A percentile compares a stretch with the other conserved stretches of the same genome.
Conservation (phyloP, 1,284 basidiomycete genomes). For the Cystobasidium slooffiae region DNA sequence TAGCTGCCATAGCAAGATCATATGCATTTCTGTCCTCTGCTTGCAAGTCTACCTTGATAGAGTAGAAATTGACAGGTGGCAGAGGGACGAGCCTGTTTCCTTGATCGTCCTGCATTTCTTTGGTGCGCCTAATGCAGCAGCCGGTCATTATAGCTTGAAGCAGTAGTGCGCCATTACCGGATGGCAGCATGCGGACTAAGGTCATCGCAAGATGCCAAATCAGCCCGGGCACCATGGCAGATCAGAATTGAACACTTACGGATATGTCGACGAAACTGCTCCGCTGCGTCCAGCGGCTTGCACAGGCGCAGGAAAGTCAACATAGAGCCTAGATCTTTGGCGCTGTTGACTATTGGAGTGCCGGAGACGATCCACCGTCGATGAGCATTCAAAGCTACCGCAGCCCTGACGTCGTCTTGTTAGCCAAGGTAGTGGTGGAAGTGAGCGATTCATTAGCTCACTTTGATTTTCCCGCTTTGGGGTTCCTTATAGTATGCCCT, state of each 20-base stretch:
- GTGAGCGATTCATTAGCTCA: slow-evolving; percentile 59
- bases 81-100: slow-evolving; percentile 74
- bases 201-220: slow-evolving; percentile 54
- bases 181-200: slow-evolving; percentile 62
- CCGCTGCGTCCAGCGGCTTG: slow-evolving; percentile 74
- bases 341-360: slow-evolving; percentile 85
- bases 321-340: slow-evolving; percentile 77
- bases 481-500: slow-evolving; percentile 82
- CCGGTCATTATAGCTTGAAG: slow-evolving; percentile 65
- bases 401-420: slow-evolving; percentile 30
- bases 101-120: slow-evolving; percentile 75
- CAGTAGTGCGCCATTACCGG: slow-evolving; percentile 41
- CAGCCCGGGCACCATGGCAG: slow-evolving; percentile 57
- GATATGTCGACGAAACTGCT: slow-evolving; percentile 55
- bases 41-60: slow-evolving; percentile 65
- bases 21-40: slow-evolving; percentile 72
- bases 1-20: slow-evolving; percentile 71
- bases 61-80: slow-evolving; percentile 71
- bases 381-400: slow-evolving; percentile 26
- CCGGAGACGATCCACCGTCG: slow-evolving; percentile 66
- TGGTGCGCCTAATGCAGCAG: slow-evolving; percentile 47
- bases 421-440: slow-evolving; percentile 38
- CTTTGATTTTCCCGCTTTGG: slow-evolving; percentile 62
- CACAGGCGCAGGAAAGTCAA: slow-evolving; percentile 80
- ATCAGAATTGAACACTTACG: slow-evolving; percentile 10